Evolutionary conservation across 768 basidiomycete genomes (phyloP), one percentile per base, ranked within the genome.

Genomic region (Tubosaeta sp.): DNA sequence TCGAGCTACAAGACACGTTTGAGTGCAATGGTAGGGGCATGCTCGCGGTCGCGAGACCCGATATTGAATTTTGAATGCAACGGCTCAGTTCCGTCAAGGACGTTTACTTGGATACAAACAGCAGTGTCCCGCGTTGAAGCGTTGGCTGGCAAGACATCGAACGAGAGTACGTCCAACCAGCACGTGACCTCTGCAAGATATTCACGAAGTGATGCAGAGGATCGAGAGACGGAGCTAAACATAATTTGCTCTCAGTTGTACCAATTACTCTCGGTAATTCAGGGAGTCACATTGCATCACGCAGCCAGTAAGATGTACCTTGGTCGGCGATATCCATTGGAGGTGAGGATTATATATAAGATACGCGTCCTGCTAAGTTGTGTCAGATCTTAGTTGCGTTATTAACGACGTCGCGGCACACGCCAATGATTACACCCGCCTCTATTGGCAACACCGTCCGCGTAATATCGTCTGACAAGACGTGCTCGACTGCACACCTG

Each of bases 251-350:
- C 74, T 0, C 84, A 86, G 50, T 64, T 91, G 17, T 65, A 75
- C 0, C 79, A 81, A 50, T 69, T 83, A 0, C 75, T 93, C 11
- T 83, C 79, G 1, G 72, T 95, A 35, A 70, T 93, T 6, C 92
- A 95, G 66, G 92, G 92, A 6, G 74, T 90, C 10, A 75, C 75
- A 4, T 74, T 95, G 26, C 81, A 82, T 32, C 92, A 95, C 61
- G 60, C 71, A 4, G 58, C 78, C 1, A 90, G 82, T 56, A 93
- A 94, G 62, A 59, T 62, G 2, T 90, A 78, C 55, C 77, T 94
- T 16, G 85, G 87, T 14, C 78, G 88, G 17, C 79, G 73, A 54
- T 80, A 81, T 60, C 72, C 83, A 26, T 69, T 91, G 14, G 86
- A 92, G 76, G 91, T 86, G 57, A 19, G 49, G 27, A 12, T 17